These are phyloP conservation scores for Irpex rosettiformis DNA, from an alignment of 1,284 basidiomycete species.

Conservation along the genomic window DNA sequence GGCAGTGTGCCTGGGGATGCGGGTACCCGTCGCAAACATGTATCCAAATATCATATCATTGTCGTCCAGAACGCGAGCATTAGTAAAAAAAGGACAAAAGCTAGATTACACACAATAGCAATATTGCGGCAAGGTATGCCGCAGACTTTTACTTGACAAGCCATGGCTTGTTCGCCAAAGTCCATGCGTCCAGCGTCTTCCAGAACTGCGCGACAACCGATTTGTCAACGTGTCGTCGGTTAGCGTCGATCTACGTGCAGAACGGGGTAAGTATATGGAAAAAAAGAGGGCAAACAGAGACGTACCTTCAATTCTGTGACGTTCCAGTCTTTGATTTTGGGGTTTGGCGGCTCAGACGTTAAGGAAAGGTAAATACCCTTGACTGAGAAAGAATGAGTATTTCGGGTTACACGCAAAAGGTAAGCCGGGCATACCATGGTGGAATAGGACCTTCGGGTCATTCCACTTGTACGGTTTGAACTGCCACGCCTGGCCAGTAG, in stretches of 20 bases:
- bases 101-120: constrained; percentile 2
- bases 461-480: constrained; percentile 96
- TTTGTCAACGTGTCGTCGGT: constrained; percentile 91
- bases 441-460: constrained; percentile 88
- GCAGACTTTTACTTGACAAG: constrained; percentile 40
- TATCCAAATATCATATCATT: too few relatives aligned
- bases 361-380: constrained; percentile 93
- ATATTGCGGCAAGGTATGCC: background rate
- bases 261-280: background rate
- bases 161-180: constrained; percentile 74
- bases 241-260: constrained; percentile 76
- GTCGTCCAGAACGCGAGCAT: too few relatives aligned
- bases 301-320: constrained; percentile 87
- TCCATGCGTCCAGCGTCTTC: constrained; percentile 89
- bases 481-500: constrained; percentile 97
- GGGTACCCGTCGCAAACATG: too few relatives aligned
- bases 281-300: background rate
- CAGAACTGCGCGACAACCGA: constrained; percentile 94
- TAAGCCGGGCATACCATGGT: constrained; percentile 66
- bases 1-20: too few relatives aligned
- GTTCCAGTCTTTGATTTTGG: constrained; percentile 94
- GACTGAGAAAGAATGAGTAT: constrained; percentile 43
- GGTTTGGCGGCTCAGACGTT: constrained; percentile 86
- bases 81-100: background rate
- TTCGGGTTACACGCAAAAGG: constrained; percentile 6